phyloP scores from a whole-genome alignment of 352 stramenopile species.

The Globisporangium abappressorium region DNA sequence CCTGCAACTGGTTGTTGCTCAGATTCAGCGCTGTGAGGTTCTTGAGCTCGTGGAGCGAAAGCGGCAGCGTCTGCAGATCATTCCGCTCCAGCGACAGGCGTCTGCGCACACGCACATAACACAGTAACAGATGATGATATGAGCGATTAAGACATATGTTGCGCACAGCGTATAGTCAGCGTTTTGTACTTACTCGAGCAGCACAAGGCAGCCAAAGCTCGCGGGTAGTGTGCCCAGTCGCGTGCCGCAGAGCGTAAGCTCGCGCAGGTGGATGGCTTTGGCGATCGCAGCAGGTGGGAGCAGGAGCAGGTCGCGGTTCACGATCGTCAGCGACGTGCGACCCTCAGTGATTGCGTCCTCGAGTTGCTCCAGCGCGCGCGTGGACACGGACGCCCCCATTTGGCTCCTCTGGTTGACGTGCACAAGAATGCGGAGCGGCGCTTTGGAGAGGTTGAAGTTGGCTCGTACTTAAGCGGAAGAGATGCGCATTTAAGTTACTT shows the following conservation, averaged over 20 bases:
- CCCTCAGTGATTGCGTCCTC: slow-evolving; percentile 29
- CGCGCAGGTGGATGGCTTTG: slow-evolving; percentile 38
- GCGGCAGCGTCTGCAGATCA: slow-evolving; percentile 45
- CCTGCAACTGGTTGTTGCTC: slow-evolving; percentile 41
- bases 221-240: slow-evolving; percentile 34
- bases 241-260: slow-evolving; percentile 35
- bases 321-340: slow-evolving; percentile 26
- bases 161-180: too few relatives aligned
- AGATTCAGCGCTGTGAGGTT: slow-evolving; percentile 37
- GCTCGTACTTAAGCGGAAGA: too few relatives aligned
- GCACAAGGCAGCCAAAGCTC: slow-evolving; percentile 48
- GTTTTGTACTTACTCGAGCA: slow-evolving; percentile 38
- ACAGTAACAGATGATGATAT: background rate
- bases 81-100: slow-evolving; percentile 49
- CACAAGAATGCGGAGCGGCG: background rate
- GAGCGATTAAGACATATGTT: background rate
- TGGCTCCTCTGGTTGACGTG: background rate
- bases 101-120: slow-evolving; percentile 20
- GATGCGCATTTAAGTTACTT: too few relatives aligned
- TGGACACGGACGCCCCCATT: slow-evolving; percentile 37
- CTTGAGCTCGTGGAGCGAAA: slow-evolving; percentile 50
- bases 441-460: too few relatives aligned
- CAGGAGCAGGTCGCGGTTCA: slow-evolving; percentile 31
- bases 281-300: slow-evolving; percentile 43
- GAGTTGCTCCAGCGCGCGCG: slow-evolving; percentile 35